These are phyloP conservation scores for Leccinum griseonigrum DNA, from an alignment of 1,284 basidiomycete genomes.

Conservation along the genomic window DNA sequence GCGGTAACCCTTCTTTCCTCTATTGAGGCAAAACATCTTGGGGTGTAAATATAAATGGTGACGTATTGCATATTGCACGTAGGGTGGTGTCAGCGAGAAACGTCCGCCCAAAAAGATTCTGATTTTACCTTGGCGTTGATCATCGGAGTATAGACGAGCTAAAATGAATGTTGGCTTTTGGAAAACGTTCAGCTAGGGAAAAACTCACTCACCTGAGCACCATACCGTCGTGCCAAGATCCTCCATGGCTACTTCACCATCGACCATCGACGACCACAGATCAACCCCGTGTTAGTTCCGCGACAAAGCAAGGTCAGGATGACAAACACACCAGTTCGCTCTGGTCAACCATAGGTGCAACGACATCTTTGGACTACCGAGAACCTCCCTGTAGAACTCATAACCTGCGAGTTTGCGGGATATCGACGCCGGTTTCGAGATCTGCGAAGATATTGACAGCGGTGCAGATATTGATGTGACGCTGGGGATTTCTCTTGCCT, in stretches of 20 bases:
- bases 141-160: slow-evolving; percentile 96
- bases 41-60: background rate
- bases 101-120: background rate
- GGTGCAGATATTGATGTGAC: background rate
- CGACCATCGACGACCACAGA: background rate
- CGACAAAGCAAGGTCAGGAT: background rate
- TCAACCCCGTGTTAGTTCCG: background rate
- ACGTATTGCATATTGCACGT: background rate
- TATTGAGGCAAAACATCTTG: slow-evolving; percentile 64
- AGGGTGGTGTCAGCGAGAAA: background rate
- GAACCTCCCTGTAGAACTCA: slow-evolving; percentile 63
- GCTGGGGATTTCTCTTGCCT: background rate
- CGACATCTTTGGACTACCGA: slow-evolving; percentile 85
- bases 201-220: slow-evolving; percentile 57
- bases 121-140: slow-evolving; percentile 81
- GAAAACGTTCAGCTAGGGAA: background rate
- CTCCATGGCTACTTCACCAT: slow-evolving; percentile 74
- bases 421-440: background rate
- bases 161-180: background rate
- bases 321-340: slow-evolving; percentile 80
- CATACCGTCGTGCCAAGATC: slow-evolving; percentile 83
- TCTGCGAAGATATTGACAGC: background rate
- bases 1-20: slow-evolving; percentile 50
- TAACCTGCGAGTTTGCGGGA: slow-evolving; percentile 24
- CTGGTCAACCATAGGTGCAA: slow-evolving; percentile 98